These are phyloP conservation scores for Fusarium hostae DNA, from an alignment of 2,329 filamentous ascomycete genomes.

Conservation along the genomic window DNA sequence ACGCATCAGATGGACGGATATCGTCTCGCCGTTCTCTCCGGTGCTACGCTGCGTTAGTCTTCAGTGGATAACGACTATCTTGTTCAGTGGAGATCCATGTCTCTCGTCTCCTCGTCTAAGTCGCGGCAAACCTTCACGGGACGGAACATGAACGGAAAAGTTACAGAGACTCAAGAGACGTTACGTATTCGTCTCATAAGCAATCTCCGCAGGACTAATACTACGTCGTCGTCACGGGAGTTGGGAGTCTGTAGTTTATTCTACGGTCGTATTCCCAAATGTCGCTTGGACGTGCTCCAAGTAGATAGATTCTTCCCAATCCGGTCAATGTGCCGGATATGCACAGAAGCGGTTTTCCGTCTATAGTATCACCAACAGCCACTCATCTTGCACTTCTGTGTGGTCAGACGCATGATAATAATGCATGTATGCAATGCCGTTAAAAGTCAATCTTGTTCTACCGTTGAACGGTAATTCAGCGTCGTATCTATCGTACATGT, in stretches of 20 bases:
- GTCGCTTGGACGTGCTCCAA: slow-evolving; percentile 7
- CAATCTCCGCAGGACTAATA: slow-evolving; percentile 25
- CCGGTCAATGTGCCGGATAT: slow-evolving; percentile 12
- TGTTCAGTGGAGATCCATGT: background rate
- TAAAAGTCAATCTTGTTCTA: background rate
- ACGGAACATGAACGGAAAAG: background rate
- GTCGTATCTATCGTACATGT: slow-evolving; percentile 1
- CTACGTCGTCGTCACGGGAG: slow-evolving; percentile 16
- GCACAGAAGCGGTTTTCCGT: slow-evolving; percentile 8
- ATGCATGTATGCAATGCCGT: background rate
- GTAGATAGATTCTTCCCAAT: slow-evolving; percentile 3
- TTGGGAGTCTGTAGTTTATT: background rate
- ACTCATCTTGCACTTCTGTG: background rate
- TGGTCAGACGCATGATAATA: background rate
- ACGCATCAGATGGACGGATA: slow-evolving; percentile 22
- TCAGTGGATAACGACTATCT: slow-evolving; percentile 24
- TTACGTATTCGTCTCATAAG: slow-evolving; percentile 27
- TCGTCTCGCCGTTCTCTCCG: slow-evolving; percentile 17
- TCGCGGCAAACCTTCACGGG: background rate
- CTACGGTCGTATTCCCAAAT: slow-evolving; percentile 6
- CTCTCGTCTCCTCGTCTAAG: background rate
- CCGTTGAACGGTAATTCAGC: background rate
- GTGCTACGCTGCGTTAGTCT: slow-evolving; percentile 19
- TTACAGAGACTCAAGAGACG: background rate
- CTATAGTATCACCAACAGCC: slow-evolving; percentile 6